phyloP scores from a whole-genome alignment of 2,329 filamentous ascomycete genomes.

The Colletotrichum musicola region DNA sequence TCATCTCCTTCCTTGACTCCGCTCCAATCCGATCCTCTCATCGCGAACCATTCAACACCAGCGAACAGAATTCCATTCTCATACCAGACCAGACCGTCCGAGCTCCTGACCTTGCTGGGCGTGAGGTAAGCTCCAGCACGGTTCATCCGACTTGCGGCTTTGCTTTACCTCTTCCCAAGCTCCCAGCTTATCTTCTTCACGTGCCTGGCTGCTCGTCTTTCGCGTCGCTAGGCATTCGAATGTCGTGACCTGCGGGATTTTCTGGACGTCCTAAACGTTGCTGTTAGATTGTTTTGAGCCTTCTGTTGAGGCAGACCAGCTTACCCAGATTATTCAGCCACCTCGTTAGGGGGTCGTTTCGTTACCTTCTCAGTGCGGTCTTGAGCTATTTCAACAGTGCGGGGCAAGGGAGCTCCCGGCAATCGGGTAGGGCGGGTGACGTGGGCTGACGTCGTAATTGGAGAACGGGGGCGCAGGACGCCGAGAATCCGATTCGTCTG shows the following conservation, averaged over 20 bases:
- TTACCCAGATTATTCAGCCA: neutral
- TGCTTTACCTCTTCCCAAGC: no score
- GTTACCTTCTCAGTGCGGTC: neutral
- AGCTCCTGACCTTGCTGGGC: no score
- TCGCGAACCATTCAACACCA: no score
- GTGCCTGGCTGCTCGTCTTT: neutral
- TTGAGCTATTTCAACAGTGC: neutral
- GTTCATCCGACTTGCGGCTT: no score
- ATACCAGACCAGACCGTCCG: no score
- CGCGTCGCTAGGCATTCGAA: neutral
- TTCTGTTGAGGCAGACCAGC: neutral
- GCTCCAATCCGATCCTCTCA: neutral
- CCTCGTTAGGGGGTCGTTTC: neutral
- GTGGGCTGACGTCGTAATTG: neutral
- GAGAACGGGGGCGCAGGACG: slow-evolving; percentile 5
- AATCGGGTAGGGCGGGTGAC: neutral
- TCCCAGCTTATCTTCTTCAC: no score
- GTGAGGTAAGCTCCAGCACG: no score
- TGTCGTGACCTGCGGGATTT: neutral
- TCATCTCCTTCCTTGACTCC: neutral
- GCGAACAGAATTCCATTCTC: no score
- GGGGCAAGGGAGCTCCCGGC: neutral
- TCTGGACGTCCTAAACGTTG: neutral
- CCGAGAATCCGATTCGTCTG: slow-evolving; percentile 1
- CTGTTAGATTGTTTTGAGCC: neutral